A percentile compares a stretch with the other conserved stretches of the same genome.
Evolutionary conservation across 495 filamentous ascomycete genomes (phyloP).

Genomic region (Aspergillus taichungensis): DNA sequence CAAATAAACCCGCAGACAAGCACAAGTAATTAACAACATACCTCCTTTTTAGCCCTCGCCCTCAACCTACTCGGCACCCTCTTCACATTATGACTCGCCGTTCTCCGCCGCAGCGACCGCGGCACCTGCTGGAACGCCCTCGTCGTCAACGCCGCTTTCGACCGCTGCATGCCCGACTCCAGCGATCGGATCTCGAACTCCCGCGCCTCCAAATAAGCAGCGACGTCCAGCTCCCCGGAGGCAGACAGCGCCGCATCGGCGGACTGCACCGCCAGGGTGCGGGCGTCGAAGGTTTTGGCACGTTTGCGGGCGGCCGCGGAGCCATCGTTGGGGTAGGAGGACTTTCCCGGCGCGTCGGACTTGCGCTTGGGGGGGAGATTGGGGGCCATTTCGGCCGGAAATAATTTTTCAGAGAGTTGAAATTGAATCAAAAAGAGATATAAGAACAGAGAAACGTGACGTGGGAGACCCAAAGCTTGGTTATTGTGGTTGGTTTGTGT

Average conservation of each 20-base stretch:
- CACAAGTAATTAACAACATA: constrained; percentile 15
- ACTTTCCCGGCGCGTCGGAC: constrained; percentile 8
- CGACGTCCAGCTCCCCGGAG: constrained; percentile 70
- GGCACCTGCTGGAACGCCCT: constrained; percentile 89
- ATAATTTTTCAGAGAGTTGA: neutral
- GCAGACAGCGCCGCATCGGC: constrained; percentile 59
- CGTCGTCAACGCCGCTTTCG: constrained; percentile 55
- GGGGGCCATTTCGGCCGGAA: constrained; percentile 24
- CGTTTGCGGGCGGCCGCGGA: constrained; percentile 45
- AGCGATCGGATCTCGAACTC: constrained; percentile 84
- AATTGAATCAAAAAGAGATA: neutral
- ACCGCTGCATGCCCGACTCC: constrained; percentile 65
- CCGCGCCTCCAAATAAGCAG: constrained; percentile 71
- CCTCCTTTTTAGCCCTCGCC: constrained; percentile 61
- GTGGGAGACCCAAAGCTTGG: neutral
- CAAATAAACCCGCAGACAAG: neutral
- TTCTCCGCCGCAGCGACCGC: constrained; percentile 70
- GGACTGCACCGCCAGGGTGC: constrained; percentile 64
- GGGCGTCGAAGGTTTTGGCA: constrained; percentile 57
- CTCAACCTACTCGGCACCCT: constrained; percentile 75
- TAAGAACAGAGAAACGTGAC: neutral
- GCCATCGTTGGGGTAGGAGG: constrained; percentile 7
- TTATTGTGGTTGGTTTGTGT: too few species aligned
- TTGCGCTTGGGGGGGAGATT: constrained; percentile 29
- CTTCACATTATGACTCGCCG: constrained; percentile 92